Base-by-base conservation (phyloP, 768 basidiomycete genomes). In the Rhizopogon vesiculosus region DNA sequence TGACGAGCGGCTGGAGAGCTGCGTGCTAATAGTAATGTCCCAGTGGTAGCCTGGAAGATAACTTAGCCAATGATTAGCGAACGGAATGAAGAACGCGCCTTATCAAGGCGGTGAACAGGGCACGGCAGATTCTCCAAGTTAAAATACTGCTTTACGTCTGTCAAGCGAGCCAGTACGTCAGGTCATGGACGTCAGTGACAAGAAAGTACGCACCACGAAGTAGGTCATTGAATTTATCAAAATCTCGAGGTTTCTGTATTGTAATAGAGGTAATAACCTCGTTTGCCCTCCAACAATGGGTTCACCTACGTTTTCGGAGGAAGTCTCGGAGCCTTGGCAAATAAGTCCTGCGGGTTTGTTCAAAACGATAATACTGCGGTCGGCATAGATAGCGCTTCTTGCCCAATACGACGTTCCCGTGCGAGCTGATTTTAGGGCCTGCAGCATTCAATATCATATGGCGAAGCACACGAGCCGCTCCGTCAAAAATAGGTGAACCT, bases 41-140 rank as follows among this genome's bases (percentile, higher is more conserved):
- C 87, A 1, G 87, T 88, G 1, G 86, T 87, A 1, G 73, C 67
- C 87, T 88, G 46, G 5, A 9, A 40, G 43, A 7, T 12, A 53
- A 42, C 33, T 62, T 15, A 53, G 41, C 12, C 28, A 19, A 33
- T 39, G 40, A 40, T n/a, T 19, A n/a, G 10, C 3, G n/a, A 42
- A 5, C 42, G 40, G 5, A 22, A 29, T 16, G 13, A 50, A 50
- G 44, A 25, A 59, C 65, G 15, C 25, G 83, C 87, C 74, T 84
- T 85, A 71, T 88, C 86, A 5, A 89, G 75, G 13, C 87, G 78
- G 63, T 89, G 87, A 19, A 87, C 78, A 6, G 80, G 71, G 52
- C 72, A 72, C 7, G 80, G 84, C n/a, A 67, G 56, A 25, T 54
- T 59, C 15, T 64, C 60, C 46, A 79, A 62, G 13, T 63, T 59